Conservation (phyloP, 805 yeast genomes). For the Starmera dryadoides region DNA sequence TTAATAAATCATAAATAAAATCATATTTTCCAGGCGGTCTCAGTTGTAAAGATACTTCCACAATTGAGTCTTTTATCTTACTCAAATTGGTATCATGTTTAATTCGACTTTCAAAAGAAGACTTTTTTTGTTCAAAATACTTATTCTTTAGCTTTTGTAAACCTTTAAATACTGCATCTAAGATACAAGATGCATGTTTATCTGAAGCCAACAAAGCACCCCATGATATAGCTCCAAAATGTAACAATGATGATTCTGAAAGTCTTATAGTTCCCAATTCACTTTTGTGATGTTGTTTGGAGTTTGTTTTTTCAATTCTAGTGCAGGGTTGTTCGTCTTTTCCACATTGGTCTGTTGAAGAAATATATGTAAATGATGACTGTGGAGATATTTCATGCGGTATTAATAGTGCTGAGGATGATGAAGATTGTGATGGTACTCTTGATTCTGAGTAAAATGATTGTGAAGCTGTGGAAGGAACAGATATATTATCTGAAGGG, state of each 20-base stretch:
- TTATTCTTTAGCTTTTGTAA: not conserved
- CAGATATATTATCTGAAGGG: no score
- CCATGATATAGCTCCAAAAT: slow-evolving; percentile 1
- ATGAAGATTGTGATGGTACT: no score
- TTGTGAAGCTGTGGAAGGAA: no score
- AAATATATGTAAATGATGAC: no score
- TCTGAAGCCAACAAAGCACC: not conserved
- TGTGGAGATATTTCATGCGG: no score
- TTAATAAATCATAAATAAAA: not conserved
- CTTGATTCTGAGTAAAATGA: no score
- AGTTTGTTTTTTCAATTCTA: no score
- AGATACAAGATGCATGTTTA: not conserved
- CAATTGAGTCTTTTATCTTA: not conserved
- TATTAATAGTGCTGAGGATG: no score
- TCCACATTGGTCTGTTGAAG: no score
- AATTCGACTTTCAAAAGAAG: not conserved
- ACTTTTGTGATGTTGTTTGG: not conserved
- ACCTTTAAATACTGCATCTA: not conserved
- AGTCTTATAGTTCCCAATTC: not conserved
- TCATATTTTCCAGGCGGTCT: not conserved
- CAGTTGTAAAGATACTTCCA: not conserved
- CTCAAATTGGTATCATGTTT: not conserved
- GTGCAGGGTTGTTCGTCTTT: no score
- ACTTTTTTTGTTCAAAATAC: not conserved
- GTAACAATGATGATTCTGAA: not conserved